Percentiles rank a stretch among this genome's conserved stretches.
These are phyloP conservation scores for Pseudogymnoascus destructans DNA, from an alignment of 2,329 filamentous ascomycete species.

Conservation along the genomic window DNA sequence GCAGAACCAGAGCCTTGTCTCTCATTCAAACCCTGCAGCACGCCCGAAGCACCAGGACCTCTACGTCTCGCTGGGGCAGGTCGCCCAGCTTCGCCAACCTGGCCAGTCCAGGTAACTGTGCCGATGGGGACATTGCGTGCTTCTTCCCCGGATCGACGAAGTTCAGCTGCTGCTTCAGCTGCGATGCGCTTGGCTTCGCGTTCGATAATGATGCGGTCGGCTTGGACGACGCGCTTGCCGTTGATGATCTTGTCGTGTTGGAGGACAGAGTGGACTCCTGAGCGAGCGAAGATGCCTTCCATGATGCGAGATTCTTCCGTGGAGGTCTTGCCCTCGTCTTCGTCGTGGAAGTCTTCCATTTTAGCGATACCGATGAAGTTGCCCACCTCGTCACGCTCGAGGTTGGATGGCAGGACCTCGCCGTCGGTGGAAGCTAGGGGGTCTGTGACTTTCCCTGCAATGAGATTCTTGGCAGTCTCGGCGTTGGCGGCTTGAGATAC, in stretches of 20 bases:
- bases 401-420: slow-evolving; percentile 9
- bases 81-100: slow-evolving; percentile 63
- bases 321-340: slow-evolving; percentile 29
- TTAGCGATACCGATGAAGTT: slow-evolving; percentile 48
- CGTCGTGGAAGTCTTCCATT: slow-evolving; percentile 48
- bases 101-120: slow-evolving; percentile 87
- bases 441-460: slow-evolving; percentile 8
- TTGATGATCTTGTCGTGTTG: slow-evolving; percentile 88
- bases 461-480: neutral
- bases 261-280: slow-evolving; percentile 77
- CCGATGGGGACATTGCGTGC: slow-evolving; percentile 65
- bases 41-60: slow-evolving; percentile 37
- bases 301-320: slow-evolving; percentile 65
- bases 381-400: slow-evolving; percentile 31
- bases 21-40: slow-evolving; percentile 44
- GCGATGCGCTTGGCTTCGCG: slow-evolving; percentile 72
- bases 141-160: slow-evolving; percentile 59
- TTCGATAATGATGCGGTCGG: slow-evolving; percentile 66
- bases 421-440: slow-evolving; percentile 24
- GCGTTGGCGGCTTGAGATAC: neutral
- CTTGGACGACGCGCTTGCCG: slow-evolving; percentile 55
- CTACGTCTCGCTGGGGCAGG: slow-evolving; percentile 38
- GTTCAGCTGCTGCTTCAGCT: slow-evolving; percentile 60
- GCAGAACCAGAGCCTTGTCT: slow-evolving; percentile 33
- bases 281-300: slow-evolving; percentile 75